Conservation (phyloP, 345 rosid species). For the Populus tremula region DNA sequence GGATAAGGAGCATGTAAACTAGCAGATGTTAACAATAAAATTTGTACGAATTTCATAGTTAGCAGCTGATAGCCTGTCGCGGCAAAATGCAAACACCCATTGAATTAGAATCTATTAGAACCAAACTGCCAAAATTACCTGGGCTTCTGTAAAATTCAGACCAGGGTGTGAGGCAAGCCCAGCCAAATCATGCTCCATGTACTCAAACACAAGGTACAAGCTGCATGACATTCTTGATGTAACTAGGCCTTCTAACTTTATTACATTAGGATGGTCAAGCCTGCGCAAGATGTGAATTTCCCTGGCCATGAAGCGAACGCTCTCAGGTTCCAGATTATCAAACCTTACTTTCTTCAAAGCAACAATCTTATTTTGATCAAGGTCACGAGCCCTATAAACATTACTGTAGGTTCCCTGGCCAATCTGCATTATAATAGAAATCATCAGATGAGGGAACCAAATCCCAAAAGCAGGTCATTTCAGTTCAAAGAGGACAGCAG, state of each 20-base stretch:
- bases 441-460: conserved; percentile 15
- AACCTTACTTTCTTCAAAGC: conserved; percentile 97
- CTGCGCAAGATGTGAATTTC: conserved; percentile 88
- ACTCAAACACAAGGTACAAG: conserved; percentile 96
- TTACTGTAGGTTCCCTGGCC: conserved; percentile 99
- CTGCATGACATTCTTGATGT: conserved; percentile 99
- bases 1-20: not conserved
- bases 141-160: conserved; percentile 81
- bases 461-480: not conserved
- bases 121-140: conserved; percentile 42
- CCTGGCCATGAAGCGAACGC: conserved; percentile 97
- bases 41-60: not conserved
- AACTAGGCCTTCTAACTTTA: conserved; percentile 94
- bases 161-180: conserved; percentile 94
- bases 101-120: not conserved
- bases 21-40: not conserved
- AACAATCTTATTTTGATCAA: conserved; percentile 86
- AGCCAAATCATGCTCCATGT: conserved; percentile 97
- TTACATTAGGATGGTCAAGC: conserved; percentile 93
- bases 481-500: not conserved
- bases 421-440: conserved; percentile 54
- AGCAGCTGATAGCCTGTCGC: not conserved
- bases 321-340: conserved; percentile 92
- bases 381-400: conserved; percentile 93
- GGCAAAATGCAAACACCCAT: not conserved